Evolutionary conservation across 2,329 filamentous ascomycete species (phyloP), one percentile per base, ranked within the genome.

Genomic region (Zymoseptoria crescenta): DNA sequence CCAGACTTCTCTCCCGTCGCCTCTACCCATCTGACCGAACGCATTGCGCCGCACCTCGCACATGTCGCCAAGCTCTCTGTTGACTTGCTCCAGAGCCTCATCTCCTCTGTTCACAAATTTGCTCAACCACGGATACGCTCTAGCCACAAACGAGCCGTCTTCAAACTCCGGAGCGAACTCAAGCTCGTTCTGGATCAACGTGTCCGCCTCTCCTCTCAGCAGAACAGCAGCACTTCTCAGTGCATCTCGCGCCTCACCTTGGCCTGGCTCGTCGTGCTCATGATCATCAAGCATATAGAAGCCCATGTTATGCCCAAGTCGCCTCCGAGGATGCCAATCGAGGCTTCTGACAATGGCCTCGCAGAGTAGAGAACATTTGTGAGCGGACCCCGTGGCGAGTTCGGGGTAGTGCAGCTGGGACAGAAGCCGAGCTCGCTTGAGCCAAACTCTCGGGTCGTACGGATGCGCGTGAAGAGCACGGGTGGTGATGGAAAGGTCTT

Each of bases 61-160:
- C 35, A n/a, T 7, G 10, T 45, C 35, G n/a, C 35, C 35, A 16
- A 45, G 35, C 35, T 45, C 35, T 16, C 9, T 13, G 29, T 61
- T 64, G 27, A 68, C 56, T 16, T 56, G n/a, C 6, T 29, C 45
- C 19, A 66, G 10, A 24, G 63, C 49, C 8, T 24, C 52, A 28
- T 62, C 58, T 28, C 49, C 50, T 9, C 65, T 49, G 4, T 10
- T 10, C 4, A 48, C n/a, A 16, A 45, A 45, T 16, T 16, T 13
- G 35, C 58, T 52, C 55, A 71, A 59, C 70, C 70, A 72, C 0
- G 69, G 69, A 56, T 72, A 72, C 10, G 56, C 53, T 8, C 63
- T 59, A 3, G 62, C 65, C 16, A 59, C 45, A 48, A 59, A 68
- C 13, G 49, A 51, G 4, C 68, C 69, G 48, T 65, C 59, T 8